Base-by-base conservation (phyloP, 2,329 filamentous ascomycete species). In the Colletotrichum godetiae region DNA sequence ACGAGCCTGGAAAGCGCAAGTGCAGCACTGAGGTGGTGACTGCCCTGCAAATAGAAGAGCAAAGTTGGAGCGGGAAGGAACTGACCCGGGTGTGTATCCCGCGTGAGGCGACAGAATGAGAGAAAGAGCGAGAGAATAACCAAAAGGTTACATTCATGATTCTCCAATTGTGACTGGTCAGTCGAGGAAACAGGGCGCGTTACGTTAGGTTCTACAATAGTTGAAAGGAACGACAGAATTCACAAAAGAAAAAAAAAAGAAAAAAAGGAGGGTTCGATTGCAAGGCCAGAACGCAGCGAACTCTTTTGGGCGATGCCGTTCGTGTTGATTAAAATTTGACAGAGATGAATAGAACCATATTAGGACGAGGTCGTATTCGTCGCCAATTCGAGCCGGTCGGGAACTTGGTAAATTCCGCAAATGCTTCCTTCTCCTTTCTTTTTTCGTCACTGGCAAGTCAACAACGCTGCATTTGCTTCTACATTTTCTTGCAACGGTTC, bases 261-360 rank as follows among this genome's bases (percentile, higher is more conserved):
- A 55, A 27, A 49, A 60, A 56, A 53, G n/a, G 42, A 13, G 46
- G 27, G 29, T 19, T 19, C 19, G 12, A 61, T 35, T 27, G 22
- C 35, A 37, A 42, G 65, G 6, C 57, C 42, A 31, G 60, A 55
- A 57, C 60, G 67, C 71, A 31, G 46, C 46, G 67, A 71, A 71
- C 71, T 64, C 27, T 29, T 62, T 72, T 73, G 31, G 67, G 67
- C 22, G 29, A 35, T 33, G 61, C 60, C 67, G 67, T 73, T 73
- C 67, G 71, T 57, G 60, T 52, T 42, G n/a, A 58, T 22, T 67
- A 42, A 72, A 58, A 72, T 67, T 53, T 72, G 53, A n/a, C 37
- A 66, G 67, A 67, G 62, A 67, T 66, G 67, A 72, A 29, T 35
- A 58, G 29, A 72, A 55, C 67, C 68, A 46, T 37, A 67, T 71